Evolutionary conservation across 805 yeast species (phyloP).

Genomic region (Metschnikowia henanensis): DNA sequence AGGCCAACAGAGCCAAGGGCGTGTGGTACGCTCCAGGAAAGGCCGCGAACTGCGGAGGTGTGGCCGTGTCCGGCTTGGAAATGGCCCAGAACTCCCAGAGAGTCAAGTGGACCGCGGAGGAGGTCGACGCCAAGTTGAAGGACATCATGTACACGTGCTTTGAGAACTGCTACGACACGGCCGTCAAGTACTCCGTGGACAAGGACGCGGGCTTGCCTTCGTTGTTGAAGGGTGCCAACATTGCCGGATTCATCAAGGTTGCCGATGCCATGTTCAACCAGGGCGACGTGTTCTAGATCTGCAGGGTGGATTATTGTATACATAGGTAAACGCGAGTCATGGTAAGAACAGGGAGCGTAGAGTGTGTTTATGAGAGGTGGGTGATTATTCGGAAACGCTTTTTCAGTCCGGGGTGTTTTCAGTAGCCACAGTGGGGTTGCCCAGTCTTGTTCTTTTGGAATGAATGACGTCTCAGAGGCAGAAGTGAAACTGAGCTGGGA

Average conservation of each 20-base stretch:
- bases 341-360: too few species aligned
- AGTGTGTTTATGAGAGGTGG: too few species aligned
- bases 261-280: conserved; percentile 98
- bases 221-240: conserved; percentile 97
- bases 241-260: conserved; percentile 98
- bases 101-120: conserved; percentile 86
- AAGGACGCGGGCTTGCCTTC: conserved; percentile 76
- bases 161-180: conserved; percentile 88
- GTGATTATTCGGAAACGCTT: too few species aligned
- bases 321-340: too few species aligned
- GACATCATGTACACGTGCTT: conserved; percentile 91
- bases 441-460: too few species aligned
- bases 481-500: too few species aligned
- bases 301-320: not conserved
- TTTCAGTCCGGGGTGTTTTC: too few species aligned
- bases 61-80: conserved; percentile 96
- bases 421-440: too few species aligned
- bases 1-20: conserved; percentile 65
- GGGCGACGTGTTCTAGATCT: conserved; percentile 67
- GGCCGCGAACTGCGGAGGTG: conserved; percentile 99
- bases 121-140: conserved; percentile 89
- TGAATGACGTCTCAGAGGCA: too few species aligned
- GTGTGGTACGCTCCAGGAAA: conserved; percentile 99
- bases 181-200: conserved; percentile 76
- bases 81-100: conserved; percentile 99